Evolutionary conservation across 2,329 filamentous ascomycete species (phyloP).

Genomic region (Emergomyces orientalis): DNA sequence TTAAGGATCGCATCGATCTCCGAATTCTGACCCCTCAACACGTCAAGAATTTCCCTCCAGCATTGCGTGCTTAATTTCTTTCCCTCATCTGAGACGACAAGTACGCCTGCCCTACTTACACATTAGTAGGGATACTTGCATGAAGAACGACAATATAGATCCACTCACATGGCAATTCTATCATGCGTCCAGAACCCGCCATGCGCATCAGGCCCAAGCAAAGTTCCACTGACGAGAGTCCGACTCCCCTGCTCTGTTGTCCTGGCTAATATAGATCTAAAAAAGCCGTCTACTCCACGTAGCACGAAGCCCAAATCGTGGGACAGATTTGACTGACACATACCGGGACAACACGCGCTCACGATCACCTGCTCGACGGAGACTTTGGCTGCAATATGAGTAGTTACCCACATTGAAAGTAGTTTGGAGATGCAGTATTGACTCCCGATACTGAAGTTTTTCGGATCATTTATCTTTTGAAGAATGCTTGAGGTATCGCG

Average conservation of each 20-base stretch:
- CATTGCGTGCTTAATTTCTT: neutral
- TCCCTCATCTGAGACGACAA: neutral
- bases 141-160: neutral
- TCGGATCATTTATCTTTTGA: neutral
- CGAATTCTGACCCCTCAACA: neutral
- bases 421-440: neutral
- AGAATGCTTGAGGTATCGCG: neutral
- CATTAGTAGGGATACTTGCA: too few relatives aligned
- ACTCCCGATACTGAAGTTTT: neutral
- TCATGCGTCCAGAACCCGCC: slow-evolving; percentile 36
- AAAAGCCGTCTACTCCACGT: neutral
- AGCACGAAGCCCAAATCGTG: slow-evolving; percentile 21
- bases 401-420: neutral
- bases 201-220: slow-evolving; percentile 35
- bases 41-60: neutral
- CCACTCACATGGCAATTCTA: neutral
- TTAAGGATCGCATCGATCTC: neutral
- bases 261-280: slow-evolving; percentile 34
- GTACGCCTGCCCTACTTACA: neutral
- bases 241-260: slow-evolving; percentile 38
- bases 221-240: slow-evolving; percentile 34
- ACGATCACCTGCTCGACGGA: slow-evolving; percentile 36
- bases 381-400: slow-evolving; percentile 26
- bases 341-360: slow-evolving; percentile 38
- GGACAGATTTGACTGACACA: slow-evolving; percentile 36